These are phyloP conservation scores for Cryptococcus jaspeensis DNA, from an alignment of 1,284 basidiomycete genomes.

Conservation along the genomic window DNA sequence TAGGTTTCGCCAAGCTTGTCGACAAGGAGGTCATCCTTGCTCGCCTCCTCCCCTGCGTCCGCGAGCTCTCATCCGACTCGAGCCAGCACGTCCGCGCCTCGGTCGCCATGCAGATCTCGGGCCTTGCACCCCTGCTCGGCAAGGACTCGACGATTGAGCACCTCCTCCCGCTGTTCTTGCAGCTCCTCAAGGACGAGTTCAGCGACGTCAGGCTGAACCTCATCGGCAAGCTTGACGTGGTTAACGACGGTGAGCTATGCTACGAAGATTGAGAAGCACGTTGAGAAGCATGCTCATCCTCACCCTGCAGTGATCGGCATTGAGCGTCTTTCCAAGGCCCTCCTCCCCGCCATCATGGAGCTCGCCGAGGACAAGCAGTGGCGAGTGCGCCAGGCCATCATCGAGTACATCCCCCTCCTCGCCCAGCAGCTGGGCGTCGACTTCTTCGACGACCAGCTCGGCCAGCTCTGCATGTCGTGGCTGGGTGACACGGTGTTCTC, in stretches of 20 bases:
- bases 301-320: conserved; percentile 84
- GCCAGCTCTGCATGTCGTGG: conserved; percentile 98
- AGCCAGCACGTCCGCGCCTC: conserved; percentile 98
- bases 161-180: conserved; percentile 93
- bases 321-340: conserved; percentile 89
- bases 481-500: conserved; percentile 97
- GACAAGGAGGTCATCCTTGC: conserved; percentile 93
- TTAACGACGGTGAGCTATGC: conserved; percentile 73
- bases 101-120: conserved; percentile 93
- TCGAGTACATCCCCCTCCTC: conserved; percentile 96
- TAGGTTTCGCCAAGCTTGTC: conserved; percentile 91
- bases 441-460: conserved; percentile 98
- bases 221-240: conserved; percentile 97
- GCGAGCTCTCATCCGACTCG: conserved; percentile 87
- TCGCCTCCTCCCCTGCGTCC: conserved; percentile 92
- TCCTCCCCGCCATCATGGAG: conserved; percentile 96
- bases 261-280: neutral
- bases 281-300: neutral
- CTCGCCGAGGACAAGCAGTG: conserved; percentile 99
- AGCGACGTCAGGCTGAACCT: conserved; percentile 97
- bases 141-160: conserved; percentile 95
- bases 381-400: conserved; percentile 99
- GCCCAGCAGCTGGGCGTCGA: conserved; percentile 94
- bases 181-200: conserved; percentile 97
- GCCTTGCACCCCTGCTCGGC: conserved; percentile 92